Percentiles rank a stretch among this genome's conserved stretches.
Evolutionary conservation across 2,329 filamentous ascomycete genomes (phyloP).

Genomic region (Emydomyces testavorans): DNA sequence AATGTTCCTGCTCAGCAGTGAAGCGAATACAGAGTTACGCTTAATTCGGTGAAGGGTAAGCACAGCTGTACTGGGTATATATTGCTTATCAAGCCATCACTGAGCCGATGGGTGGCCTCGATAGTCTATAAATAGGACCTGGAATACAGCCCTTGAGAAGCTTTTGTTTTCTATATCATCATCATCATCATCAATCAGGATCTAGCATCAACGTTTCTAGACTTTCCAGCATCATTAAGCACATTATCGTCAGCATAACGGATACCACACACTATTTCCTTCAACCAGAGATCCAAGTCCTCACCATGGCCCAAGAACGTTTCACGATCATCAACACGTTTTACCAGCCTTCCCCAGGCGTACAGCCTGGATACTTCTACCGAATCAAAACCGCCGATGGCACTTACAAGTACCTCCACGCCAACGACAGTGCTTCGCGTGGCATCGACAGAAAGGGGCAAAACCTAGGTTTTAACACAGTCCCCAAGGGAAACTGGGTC

Average conservation of each 20-base stretch:
- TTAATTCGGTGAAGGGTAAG: too few species aligned
- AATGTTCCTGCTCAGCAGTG: too few species aligned
- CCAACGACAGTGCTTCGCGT: neutral
- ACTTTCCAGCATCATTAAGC: too few species aligned
- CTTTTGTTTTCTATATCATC: neutral
- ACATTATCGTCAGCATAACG: too few species aligned
- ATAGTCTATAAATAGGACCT: neutral
- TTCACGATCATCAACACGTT: neutral
- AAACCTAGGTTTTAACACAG: neutral
- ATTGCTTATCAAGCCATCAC: neutral
- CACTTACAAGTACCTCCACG: constrained; percentile 1
- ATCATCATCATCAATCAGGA: neutral
- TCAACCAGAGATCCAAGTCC: neutral
- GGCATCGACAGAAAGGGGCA: neutral
- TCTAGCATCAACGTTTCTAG: too few species aligned
- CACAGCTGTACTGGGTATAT: too few species aligned
- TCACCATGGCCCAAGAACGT: neutral
- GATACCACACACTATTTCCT: neutral
- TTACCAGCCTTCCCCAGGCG: neutral
- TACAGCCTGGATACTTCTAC: constrained; percentile 3
- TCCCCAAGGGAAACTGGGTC: neutral
- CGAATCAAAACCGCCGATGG: neutral
- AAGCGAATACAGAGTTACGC: too few species aligned
- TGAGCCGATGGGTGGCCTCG: neutral
- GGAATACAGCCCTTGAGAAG: neutral